Conservation (phyloP, 2,329 filamentous ascomycete genomes). For the Scedosporium dehoogii region DNA sequence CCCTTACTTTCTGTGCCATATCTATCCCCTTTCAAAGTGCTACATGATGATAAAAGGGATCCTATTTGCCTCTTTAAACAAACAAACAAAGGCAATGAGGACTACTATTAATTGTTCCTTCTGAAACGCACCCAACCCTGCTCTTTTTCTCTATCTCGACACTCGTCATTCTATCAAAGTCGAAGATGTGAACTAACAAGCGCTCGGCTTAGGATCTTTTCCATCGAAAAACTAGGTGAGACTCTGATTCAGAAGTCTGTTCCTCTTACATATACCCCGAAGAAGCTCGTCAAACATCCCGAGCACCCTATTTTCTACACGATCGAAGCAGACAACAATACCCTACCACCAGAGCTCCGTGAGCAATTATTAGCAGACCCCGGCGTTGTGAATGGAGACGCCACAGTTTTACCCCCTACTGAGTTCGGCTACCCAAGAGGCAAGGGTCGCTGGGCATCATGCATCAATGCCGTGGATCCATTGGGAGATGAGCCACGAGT, state of each 20-base stretch:
- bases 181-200: not conserved
- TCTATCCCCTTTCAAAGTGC: constrained; percentile 20
- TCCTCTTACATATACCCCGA: constrained; percentile 80
- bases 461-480: constrained; percentile 86
- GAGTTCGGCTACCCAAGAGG: constrained; percentile 86
- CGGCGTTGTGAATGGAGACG: constrained; percentile 60
- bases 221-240: constrained; percentile 75
- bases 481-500: constrained; percentile 48
- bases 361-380: constrained; percentile 66
- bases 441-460: constrained; percentile 86
- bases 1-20: constrained; percentile 15
- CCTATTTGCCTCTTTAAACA: not conserved
- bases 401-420: constrained; percentile 59
- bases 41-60: not conserved
- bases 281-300: constrained; percentile 78
- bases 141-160: constrained; percentile 12
- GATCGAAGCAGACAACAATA: constrained; percentile 88
- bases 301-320: constrained; percentile 87
- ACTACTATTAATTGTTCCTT: constrained; percentile 47
- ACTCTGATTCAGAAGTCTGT: constrained; percentile 82
- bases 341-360: constrained; percentile 69
- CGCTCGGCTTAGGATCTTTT: constrained; percentile 60
- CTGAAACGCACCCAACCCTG: constrained; percentile 49
- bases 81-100: not conserved
- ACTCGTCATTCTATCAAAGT: not conserved